A percentile compares a stretch with the other conserved stretches of the same genome.
These are phyloP conservation scores for Diphasiastrum complanatum DNA, from an alignment of 83 land plant genomes.

Conservation along the genomic window DNA sequence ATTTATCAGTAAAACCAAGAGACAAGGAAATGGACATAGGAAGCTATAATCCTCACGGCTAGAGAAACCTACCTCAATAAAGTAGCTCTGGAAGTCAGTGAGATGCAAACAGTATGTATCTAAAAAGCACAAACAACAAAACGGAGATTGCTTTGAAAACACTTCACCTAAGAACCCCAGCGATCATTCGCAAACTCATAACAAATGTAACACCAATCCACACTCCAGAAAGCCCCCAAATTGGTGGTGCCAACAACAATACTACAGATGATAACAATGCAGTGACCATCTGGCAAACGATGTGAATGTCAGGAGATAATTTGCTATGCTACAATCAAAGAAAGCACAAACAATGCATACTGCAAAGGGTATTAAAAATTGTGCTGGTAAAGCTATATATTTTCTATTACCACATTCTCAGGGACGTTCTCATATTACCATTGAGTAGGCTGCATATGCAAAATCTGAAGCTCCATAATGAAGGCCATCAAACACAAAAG, in stretches of 20 bases:
- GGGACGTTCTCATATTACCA: slow-evolving; percentile 42
- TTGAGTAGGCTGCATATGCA: slow-evolving; percentile 68
- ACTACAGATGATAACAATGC: slow-evolving; percentile 62
- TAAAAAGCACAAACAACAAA: too few relatives aligned
- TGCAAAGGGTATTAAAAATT: neutral
- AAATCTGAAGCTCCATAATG: slow-evolving; percentile 90
- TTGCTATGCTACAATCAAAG: neutral
- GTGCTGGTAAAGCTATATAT: neutral
- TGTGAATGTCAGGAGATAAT: neutral
- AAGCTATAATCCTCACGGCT: too few relatives aligned
- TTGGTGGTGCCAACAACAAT: slow-evolving; percentile 48
- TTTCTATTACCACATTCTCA: neutral
- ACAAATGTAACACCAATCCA: slow-evolving; percentile 78
- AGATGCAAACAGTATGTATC: too few relatives aligned
- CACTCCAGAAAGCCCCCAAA: slow-evolving; percentile 63
- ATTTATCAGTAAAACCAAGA: too few relatives aligned
- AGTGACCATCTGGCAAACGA: slow-evolving; percentile 47
- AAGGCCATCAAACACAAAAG: slow-evolving; percentile 87
- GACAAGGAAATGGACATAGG: too few relatives aligned
- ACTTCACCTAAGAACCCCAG: slow-evolving; percentile 65
- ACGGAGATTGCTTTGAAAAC: neutral
- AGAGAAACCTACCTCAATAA: too few relatives aligned
- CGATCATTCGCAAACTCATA: slow-evolving; percentile 65
- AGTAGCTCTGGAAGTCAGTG: too few relatives aligned
- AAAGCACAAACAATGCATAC: neutral